These are phyloP conservation scores for Phytophthora sansomeana DNA, from an alignment of 352 stramenopile genomes.

Conservation along the genomic window DNA sequence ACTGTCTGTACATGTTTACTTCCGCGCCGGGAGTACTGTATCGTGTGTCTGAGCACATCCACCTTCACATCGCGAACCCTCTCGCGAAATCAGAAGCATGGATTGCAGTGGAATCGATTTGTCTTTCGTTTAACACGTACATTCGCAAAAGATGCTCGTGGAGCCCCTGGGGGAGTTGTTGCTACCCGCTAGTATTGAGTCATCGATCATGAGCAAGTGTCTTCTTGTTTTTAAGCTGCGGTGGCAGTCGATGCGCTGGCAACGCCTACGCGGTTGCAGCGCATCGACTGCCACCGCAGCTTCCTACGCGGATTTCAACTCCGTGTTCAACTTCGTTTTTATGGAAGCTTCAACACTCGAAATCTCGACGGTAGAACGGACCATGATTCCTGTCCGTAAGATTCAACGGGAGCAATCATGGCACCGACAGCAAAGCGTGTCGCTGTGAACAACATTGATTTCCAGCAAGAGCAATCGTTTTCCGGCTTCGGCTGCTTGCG, in stretches of 20 bases:
- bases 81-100: slow-evolving; percentile 6
- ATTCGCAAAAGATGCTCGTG: too few species aligned
- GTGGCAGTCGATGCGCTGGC: too few species aligned
- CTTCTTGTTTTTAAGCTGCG: too few species aligned
- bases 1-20: neutral
- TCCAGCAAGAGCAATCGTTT: too few species aligned
- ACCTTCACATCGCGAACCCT: slow-evolving; percentile 27
- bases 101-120: slow-evolving; percentile 1
- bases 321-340: neutral
- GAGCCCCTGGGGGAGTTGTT: too few species aligned
- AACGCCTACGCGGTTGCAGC: too few species aligned
- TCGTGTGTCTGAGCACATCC: slow-evolving; percentile 2
- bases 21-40: neutral
- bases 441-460: neutral
- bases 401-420: slow-evolving; percentile 8
- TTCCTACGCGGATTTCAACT: too few species aligned
- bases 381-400: neutral
- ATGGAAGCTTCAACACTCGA: neutral
- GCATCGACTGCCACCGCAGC: too few species aligned
- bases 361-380: slow-evolving; percentile 2
- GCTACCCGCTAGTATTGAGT: too few species aligned
- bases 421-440: slow-evolving; percentile 1
- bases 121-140: neutral
- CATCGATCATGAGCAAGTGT: too few species aligned
- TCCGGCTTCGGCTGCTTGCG: neutral